Conservation (phyloP, 2,329 filamentous ascomycete species). For the Phyllosticta citrichinensis region DNA sequence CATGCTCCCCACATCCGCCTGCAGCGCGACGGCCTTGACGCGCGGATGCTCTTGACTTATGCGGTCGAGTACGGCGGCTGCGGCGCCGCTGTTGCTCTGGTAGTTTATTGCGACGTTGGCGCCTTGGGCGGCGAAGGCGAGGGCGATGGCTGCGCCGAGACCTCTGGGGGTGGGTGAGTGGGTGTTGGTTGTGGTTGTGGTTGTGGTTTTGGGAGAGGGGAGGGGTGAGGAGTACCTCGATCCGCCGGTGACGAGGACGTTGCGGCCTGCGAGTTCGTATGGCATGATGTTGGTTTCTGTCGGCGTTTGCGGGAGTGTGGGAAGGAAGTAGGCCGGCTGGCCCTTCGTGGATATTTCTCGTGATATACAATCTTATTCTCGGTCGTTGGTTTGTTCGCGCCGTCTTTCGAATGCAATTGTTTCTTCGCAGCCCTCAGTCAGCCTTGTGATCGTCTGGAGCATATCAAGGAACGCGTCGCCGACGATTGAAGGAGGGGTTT, state of each 20-base stretch:
- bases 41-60: conserved; percentile 40
- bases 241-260: conserved; percentile 55
- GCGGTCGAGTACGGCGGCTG: conserved; percentile 47
- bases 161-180: conserved; percentile 40
- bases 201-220: background rate
- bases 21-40: conserved; percentile 36
- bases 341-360: no score
- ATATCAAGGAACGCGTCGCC: no score
- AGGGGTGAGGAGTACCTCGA: conserved; percentile 39
- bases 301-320: no score
- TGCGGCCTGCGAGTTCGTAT: conserved; percentile 51
- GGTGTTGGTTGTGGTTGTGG: background rate
- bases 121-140: conserved; percentile 58
- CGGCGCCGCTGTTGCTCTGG: conserved; percentile 49
- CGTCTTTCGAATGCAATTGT: no score
- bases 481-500: no score
- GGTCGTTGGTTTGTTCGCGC: no score
- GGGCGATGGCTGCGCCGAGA: conserved; percentile 58
- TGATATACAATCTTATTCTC: no score
- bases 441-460: no score
- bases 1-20: conserved; percentile 48
- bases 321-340: no score
- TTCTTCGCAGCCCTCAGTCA: no score
- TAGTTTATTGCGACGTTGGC: conserved; percentile 68
- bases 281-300: conserved; percentile 37